These are phyloP conservation scores for Warburgia ugandensis DNA, from an alignment of 164 flowering plant genomes.

Conservation along the genomic window DNA sequence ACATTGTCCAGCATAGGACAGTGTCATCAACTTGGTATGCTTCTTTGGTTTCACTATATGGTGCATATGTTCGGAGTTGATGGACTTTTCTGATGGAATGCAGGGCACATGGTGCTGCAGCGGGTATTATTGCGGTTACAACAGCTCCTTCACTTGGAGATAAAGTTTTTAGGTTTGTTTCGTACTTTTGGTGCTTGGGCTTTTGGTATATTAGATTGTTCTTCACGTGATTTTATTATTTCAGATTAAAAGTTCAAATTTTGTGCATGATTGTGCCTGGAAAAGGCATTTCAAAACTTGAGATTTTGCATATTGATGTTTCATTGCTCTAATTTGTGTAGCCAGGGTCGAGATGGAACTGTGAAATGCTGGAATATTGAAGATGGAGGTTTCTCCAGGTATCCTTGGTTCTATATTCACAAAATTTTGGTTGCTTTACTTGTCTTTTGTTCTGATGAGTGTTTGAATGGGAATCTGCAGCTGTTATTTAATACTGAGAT, in stretches of 20 bases:
- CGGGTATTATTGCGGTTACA: slow-evolving; percentile 63
- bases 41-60: neutral
- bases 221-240: neutral
- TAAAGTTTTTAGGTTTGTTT: slow-evolving; percentile 60
- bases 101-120: slow-evolving; percentile 83
- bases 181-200: neutral
- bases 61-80: neutral
- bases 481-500: no score
- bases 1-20: slow-evolving; percentile 62
- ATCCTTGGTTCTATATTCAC: slow-evolving; percentile 18
- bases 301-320: neutral
- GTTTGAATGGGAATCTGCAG: no score
- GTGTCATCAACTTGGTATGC: slow-evolving; percentile 69
- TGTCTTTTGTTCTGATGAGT: neutral
- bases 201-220: neutral
- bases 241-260: neutral
- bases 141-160: slow-evolving; percentile 50
- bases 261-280: neutral
- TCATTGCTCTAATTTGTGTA: slow-evolving; percentile 17
- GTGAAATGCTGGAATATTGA: slow-evolving; percentile 80
- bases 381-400: slow-evolving; percentile 60
- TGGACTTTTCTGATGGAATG: neutral
- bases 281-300: neutral
- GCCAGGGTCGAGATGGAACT: slow-evolving; percentile 96
- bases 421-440: neutral